phyloP scores from a whole-genome alignment of 768 basidiomycete species.

The Rhizopogon roseolus region DNA sequence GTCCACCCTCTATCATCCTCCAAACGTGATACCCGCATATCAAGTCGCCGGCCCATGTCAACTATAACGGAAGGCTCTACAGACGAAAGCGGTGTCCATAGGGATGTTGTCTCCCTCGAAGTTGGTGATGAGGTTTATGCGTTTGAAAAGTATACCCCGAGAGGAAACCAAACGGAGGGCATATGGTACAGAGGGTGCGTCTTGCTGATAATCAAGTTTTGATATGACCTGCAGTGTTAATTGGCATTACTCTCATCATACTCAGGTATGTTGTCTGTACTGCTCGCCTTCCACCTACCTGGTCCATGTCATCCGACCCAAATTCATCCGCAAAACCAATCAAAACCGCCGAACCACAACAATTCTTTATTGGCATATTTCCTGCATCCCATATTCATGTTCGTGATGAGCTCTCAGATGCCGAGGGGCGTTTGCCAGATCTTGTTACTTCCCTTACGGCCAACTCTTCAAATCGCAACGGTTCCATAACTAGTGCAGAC shows the following conservation, averaged over 20 bases:
- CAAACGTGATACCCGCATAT: constrained; percentile 67
- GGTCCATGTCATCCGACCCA: constrained; percentile 56
- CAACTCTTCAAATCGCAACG: constrained; percentile 25
- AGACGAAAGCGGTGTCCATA: constrained; percentile 60
- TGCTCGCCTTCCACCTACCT: constrained; percentile 62
- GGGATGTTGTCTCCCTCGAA: constrained; percentile 81
- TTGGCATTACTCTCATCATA: neutral
- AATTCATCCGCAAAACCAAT: constrained; percentile 43
- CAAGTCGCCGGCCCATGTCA: constrained; percentile 35
- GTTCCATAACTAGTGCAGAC: constrained; percentile 39
- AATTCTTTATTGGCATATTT: constrained; percentile 93
- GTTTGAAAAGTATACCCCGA: constrained; percentile 84
- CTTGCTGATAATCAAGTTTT: constrained; percentile 3
- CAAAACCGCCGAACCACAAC: constrained; percentile 73
- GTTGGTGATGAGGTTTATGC: constrained; percentile 97
- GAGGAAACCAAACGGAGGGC: constrained; percentile 68
- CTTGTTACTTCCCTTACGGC: constrained; percentile 55
- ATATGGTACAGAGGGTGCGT: constrained; percentile 94
- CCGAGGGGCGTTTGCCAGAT: constrained; percentile 79
- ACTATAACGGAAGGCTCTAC: constrained; percentile 43
- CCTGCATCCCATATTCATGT: constrained; percentile 85
- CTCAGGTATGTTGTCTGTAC: constrained; percentile 83
- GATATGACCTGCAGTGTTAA: neutral
- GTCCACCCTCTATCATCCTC: constrained; percentile 78
- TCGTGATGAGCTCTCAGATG: constrained; percentile 83